A percentile compares a stretch with the other conserved stretches of the same genome.
Conservation (phyloP, 768 basidiomycete species). For the Trametes coccinea region DNA sequence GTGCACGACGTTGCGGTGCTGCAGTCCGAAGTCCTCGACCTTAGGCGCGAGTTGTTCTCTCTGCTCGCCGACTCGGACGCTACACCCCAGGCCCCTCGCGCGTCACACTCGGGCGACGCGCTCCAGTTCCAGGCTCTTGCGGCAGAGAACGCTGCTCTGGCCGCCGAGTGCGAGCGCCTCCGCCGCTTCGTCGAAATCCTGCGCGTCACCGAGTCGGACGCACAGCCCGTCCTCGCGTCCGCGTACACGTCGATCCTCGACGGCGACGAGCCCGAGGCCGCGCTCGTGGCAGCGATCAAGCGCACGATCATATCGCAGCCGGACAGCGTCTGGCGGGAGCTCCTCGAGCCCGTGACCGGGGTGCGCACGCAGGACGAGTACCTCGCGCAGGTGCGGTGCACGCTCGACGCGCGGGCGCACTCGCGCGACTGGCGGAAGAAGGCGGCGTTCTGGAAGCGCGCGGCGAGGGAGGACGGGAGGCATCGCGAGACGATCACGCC, state of each 20-base stretch:
- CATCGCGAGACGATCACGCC: conserved; percentile 27
- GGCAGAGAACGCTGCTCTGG: conserved; percentile 18
- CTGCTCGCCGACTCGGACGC: conserved; percentile 2
- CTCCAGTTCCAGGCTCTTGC: conserved; percentile 4
- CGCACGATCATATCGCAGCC: conserved; percentile 13
- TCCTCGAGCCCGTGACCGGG: conserved; percentile 28
- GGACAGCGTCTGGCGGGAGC: conserved; percentile 23
- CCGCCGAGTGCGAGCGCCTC: conserved; percentile 19
- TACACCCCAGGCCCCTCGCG: neutral
- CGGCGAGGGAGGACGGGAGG: conserved; percentile 20
- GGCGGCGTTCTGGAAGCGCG: conserved; percentile 27
- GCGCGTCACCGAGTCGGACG: conserved; percentile 11
- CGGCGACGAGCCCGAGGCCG: conserved; percentile 25
- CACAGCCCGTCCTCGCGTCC: conserved; percentile 19
- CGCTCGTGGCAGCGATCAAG: conserved; percentile 26
- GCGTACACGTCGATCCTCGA: conserved; percentile 12
- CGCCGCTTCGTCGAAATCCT: conserved; percentile 21
- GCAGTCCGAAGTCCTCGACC: conserved; percentile 13
- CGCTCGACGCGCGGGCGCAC: conserved; percentile 26
- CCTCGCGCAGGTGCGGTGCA: conserved; percentile 29
- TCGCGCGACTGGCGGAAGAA: conserved; percentile 23
- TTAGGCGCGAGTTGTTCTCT: conserved; percentile 11
- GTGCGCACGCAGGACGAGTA: conserved; percentile 27
- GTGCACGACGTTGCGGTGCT: conserved; percentile 6
- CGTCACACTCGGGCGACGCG: neutral